Evolutionary conservation across 306 rosid species (phyloP).

Genomic region (Arachis hypogaea): DNA sequence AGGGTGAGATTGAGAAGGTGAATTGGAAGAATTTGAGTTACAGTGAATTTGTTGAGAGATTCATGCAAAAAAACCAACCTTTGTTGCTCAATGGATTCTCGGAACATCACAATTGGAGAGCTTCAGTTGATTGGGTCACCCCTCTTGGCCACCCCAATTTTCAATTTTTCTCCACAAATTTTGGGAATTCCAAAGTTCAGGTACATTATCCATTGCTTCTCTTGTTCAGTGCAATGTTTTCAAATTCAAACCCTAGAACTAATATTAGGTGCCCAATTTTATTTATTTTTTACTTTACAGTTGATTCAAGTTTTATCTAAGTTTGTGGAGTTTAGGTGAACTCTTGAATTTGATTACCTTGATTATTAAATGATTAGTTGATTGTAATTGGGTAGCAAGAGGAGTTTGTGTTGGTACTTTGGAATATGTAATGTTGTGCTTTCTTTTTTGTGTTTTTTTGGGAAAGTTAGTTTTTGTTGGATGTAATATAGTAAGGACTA

Average conservation of each 20-base stretch:
- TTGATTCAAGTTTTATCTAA: no score
- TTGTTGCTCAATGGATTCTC: slow-evolving; percentile 74
- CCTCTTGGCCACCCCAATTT: slow-evolving; percentile 61
- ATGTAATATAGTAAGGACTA: not conserved
- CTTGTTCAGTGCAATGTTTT: not conserved
- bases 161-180: slow-evolving; percentile 64
- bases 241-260: no score
- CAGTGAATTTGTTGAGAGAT: slow-evolving; percentile 64
- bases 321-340: no score
- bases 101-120: slow-evolving; percentile 68
- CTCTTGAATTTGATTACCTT: no score
- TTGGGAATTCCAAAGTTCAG: slow-evolving; percentile 81
- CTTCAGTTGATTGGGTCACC: slow-evolving; percentile 77
- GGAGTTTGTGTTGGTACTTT: not conserved
- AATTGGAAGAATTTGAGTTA: slow-evolving; percentile 71
- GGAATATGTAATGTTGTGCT: not conserved
- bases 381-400: not conserved
- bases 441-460: not conserved
- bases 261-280: no score
- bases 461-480: not conserved
- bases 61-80: slow-evolving; percentile 75
- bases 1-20: slow-evolving; percentile 70
- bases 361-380: not conserved
- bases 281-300: no score
- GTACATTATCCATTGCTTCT: slow-evolving; percentile 38